Base-by-base conservation (phyloP, 164 flowering plant genomes). In the Chimonanthus praecox region DNA sequence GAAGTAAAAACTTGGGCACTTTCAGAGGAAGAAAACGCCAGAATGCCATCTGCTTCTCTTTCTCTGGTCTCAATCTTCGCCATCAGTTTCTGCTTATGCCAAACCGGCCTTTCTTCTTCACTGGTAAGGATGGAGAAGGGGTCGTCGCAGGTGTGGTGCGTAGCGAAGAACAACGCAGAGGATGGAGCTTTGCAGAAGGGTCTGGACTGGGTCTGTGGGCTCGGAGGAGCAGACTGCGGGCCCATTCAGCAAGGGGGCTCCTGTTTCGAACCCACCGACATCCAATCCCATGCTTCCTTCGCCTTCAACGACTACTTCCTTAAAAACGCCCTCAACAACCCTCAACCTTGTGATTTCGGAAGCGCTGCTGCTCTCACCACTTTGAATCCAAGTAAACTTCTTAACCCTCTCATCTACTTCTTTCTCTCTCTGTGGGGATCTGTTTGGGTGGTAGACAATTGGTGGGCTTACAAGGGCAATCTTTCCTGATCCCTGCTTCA, bases 101-200 rank as follows among this genome's bases (percentile, higher is more conserved):
- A n/a, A 10, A 58, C 61, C 61, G 16, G 4, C 16, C 61, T 5
- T n/a, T 11, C 61, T 58, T 58, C 61, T 4, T 13, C n/a, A 58
- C 16, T 7, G 61, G 61, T 58, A 47, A 65, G 68, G 45, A 5
- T 10, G 68, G 18, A 47, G 11, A 7, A 13, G 11, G 46, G 9
- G 66, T 6, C 66, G 66, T 33, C 46, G 7, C 18, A 86, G 76
- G 84, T 92, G 3, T 94, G 98, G 97, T 94, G 98, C 78, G 95
- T 93, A 70, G 98, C 94, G 8, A 90, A 89, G 87, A 93, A 93
- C 89, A 93, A 93, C 83, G 98, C 96, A 5, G 89, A 86, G 45
- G 94, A 94, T 73, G n/a, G 85, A 5, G 76, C 89, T 15, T 82
- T 94, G 58, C 93, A 89, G 79, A 15, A 76, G 62, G 91, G 97